These are phyloP conservation scores for Singerocomus inundabilis DNA, from an alignment of 1,284 basidiomycete genomes.

Conservation along the genomic window DNA sequence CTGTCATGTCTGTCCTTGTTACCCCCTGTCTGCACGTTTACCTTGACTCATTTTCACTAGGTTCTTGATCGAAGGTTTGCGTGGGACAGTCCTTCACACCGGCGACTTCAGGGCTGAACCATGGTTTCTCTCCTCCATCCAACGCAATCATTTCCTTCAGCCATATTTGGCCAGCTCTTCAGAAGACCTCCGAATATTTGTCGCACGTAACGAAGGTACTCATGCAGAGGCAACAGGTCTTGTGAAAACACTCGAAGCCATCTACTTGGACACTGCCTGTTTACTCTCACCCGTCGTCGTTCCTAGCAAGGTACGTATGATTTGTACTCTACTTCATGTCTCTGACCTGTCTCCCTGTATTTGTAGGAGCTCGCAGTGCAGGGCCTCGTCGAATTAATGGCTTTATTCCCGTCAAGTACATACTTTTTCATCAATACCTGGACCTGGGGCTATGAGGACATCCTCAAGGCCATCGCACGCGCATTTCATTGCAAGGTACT, in stretches of 20 bases:
- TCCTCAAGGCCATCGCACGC: slow-evolving; percentile 70
- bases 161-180: slow-evolving; percentile 54
- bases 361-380: slow-evolving; percentile 61
- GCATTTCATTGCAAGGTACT: slow-evolving; percentile 61
- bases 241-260: slow-evolving; percentile 62
- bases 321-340: not conserved
- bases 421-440: slow-evolving; percentile 89
- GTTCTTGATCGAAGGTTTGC: slow-evolving; percentile 80
- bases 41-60: slow-evolving; percentile 40
- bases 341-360: not conserved
- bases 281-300: slow-evolving; percentile 60
- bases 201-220: slow-evolving; percentile 29
- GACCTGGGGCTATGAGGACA: slow-evolving; percentile 93
- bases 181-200: slow-evolving; percentile 25
- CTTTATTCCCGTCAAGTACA: slow-evolving; percentile 60
- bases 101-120: slow-evolving; percentile 90
- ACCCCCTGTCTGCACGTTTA: not conserved
- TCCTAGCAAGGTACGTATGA: slow-evolving; percentile 63
- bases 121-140: slow-evolving; percentile 69
- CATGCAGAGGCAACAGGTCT: slow-evolving; percentile 19
- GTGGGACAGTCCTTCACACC: slow-evolving; percentile 81
- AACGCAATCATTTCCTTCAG: slow-evolving; percentile 66
- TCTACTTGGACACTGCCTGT: slow-evolving; percentile 85
- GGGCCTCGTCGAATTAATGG: slow-evolving; percentile 70
- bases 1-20: slow-evolving; percentile 70